Evolutionary conservation across 345 rosid genomes (phyloP).

Genomic region (Populus ilicifolia): DNA sequence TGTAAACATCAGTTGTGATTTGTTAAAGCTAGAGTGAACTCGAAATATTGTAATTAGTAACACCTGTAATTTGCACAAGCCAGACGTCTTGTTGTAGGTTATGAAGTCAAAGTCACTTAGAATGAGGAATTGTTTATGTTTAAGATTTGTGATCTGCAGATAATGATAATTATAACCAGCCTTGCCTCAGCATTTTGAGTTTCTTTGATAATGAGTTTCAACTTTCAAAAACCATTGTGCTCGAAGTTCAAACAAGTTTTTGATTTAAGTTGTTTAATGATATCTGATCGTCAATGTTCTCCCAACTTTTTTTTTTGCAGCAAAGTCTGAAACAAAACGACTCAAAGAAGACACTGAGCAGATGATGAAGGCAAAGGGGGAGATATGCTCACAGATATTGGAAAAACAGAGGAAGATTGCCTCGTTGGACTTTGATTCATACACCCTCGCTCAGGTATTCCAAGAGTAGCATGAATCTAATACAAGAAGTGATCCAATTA

Average conservation of each 20-base stretch:
- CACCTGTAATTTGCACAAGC: not conserved
- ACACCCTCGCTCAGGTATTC: constrained; percentile 57
- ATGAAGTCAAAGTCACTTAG: not conserved
- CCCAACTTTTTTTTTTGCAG: constrained; percentile 30
- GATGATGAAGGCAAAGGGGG: constrained; percentile 50
- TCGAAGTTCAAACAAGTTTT: not conserved
- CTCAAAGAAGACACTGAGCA: constrained; percentile 48
- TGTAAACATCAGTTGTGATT: not conserved
- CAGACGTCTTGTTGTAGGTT: not conserved
- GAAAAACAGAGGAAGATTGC: constrained; percentile 52
- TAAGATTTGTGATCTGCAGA: not conserved
- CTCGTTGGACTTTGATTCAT: constrained; percentile 53
- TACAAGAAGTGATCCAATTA: not conserved
- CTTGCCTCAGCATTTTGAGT: no score
- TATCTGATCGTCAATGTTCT: not conserved
- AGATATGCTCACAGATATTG: constrained; percentile 51
- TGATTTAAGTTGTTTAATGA: not conserved
- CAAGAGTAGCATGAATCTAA: not conserved
- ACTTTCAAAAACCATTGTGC: not conserved
- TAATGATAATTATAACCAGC: not conserved
- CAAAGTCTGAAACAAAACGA: constrained; percentile 39
- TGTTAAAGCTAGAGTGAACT: not conserved
- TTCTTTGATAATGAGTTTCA: not conserved
- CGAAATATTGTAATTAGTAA: not conserved
- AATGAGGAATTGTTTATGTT: not conserved